Conservation (phyloP, 495 filamentous ascomycete species). For the Penicillium simplicissimum region DNA sequence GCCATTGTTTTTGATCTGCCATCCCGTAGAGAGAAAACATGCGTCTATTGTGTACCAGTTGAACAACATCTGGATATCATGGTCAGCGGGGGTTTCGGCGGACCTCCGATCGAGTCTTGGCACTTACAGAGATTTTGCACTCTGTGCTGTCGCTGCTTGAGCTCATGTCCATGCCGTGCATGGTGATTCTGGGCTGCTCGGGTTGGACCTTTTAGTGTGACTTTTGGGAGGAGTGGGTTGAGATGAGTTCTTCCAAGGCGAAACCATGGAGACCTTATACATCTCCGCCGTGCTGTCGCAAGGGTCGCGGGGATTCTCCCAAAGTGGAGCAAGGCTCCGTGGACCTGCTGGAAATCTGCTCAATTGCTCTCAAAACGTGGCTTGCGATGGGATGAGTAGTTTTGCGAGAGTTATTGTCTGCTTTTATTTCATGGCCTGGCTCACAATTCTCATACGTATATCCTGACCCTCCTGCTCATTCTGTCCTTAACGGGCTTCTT, state of each 20-base stretch:
- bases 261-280: constrained; percentile 13
- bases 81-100: background rate
- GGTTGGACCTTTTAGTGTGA: background rate
- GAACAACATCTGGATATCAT: constrained; percentile 61
- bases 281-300: background rate
- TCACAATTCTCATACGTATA: background rate
- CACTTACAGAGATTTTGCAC: constrained; percentile 31
- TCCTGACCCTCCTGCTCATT: background rate
- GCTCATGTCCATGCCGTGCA: constrained; percentile 24
- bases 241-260: background rate
- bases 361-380: constrained; percentile 20
- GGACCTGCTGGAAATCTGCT: constrained; percentile 21
- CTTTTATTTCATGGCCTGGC: background rate
- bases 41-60: constrained; percentile 68
- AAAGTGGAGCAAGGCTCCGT: constrained; percentile 17
- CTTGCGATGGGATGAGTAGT: background rate
- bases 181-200: background rate
- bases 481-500: background rate
- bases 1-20: constrained; percentile 59
- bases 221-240: background rate
- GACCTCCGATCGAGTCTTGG: constrained; percentile 12
- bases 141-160: constrained; percentile 19
- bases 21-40: constrained; percentile 62
- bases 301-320: background rate
- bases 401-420: background rate